Evolutionary conservation across 257 asterid species (phyloP).

Genomic region (Penstemon davidsonii): DNA sequence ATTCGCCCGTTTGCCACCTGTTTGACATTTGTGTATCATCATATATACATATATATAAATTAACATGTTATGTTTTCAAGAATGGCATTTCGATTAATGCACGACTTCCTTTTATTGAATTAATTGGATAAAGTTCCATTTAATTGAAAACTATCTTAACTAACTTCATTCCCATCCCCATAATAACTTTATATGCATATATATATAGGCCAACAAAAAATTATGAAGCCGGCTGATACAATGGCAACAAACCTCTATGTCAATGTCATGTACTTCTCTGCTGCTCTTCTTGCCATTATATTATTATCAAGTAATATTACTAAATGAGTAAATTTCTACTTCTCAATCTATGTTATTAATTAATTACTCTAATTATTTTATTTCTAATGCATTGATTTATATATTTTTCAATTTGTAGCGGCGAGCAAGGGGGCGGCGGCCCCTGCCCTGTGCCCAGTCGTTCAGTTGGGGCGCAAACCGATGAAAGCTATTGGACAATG

Average conservation of each 20-base stretch:
- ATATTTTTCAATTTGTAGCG: not conserved
- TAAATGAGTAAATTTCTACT: too few species aligned
- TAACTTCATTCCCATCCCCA: not conserved
- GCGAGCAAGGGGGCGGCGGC: not conserved
- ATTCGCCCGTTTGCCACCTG: too few species aligned
- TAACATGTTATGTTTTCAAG: too few species aligned
- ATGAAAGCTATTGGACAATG: conserved; percentile 8
- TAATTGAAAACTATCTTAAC: conserved; percentile 3
- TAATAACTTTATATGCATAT: not conserved
- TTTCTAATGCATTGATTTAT: not conserved
- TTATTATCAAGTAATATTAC: conserved; percentile 8
- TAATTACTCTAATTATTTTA: not conserved
- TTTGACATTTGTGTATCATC: too few species aligned
- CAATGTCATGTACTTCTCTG: not conserved
- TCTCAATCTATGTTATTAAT: too few species aligned
- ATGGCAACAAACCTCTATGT: conserved; percentile 15
- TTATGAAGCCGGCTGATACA: not conserved
- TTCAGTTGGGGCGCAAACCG: conserved; percentile 4
- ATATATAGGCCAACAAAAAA: not conserved
- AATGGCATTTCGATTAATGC: too few species aligned
- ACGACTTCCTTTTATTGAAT: not conserved
- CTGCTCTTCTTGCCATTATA: conserved; percentile 7
- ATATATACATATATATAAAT: too few species aligned
- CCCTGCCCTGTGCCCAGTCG: conserved; percentile 7
- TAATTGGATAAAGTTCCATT: not conserved